phyloP scores from a whole-genome alignment of 352 stramenopile genomes.

The Pythium myriotylum region DNA sequence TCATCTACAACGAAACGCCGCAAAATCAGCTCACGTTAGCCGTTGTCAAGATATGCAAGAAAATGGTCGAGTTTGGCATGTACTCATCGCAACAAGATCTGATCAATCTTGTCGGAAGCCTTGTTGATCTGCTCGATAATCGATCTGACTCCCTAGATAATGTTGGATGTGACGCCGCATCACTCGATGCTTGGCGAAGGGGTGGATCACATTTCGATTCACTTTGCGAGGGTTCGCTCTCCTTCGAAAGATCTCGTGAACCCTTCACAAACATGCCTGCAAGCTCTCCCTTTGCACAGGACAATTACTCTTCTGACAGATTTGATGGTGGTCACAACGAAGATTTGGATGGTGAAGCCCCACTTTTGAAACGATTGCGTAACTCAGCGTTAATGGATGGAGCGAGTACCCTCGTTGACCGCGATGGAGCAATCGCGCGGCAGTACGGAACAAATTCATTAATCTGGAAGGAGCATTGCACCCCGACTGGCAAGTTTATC shows the following conservation, averaged over 20 bases:
- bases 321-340: not conserved
- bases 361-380: conserved; percentile 26
- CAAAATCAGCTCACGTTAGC: conserved; percentile 68
- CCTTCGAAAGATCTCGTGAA: no score
- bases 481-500: not conserved
- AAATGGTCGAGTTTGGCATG: conserved; percentile 73
- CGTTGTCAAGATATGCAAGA: conserved; percentile 52
- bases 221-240: no score
- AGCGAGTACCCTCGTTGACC: not conserved
- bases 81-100: conserved; percentile 53
- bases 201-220: not conserved
- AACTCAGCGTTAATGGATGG: conserved; percentile 46
- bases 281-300: not conserved
- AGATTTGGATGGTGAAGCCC: not conserved
- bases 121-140: conserved; percentile 47
- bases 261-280: not conserved
- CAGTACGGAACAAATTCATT: conserved; percentile 30
- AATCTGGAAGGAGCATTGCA: conserved; percentile 12
- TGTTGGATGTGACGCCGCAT: not conserved
- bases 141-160: conserved; percentile 38
- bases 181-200: not conserved
- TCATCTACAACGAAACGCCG: conserved; percentile 55
- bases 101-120: conserved; percentile 24
- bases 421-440: conserved; percentile 15
- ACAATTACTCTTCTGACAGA: not conserved